Percentiles rank a stretch among this genome's conserved stretches.
These are phyloP conservation scores for Fusarium sp. DNA, from an alignment of 2,329 filamentous ascomycete species.

Conservation along the genomic window DNA sequence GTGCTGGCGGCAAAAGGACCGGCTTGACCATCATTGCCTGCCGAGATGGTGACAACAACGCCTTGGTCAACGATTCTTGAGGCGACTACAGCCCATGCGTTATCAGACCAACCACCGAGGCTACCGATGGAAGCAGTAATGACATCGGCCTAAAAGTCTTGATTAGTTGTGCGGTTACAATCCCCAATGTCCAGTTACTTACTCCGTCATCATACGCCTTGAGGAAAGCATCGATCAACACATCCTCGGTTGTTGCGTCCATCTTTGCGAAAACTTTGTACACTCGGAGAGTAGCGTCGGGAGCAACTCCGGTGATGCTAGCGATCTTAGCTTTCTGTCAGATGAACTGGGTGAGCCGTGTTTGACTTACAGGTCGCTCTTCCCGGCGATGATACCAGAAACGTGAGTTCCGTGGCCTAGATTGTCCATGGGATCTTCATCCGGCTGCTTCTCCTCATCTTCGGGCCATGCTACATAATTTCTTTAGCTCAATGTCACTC, in stretches of 20 bases:
- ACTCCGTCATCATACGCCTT: conserved; percentile 51
- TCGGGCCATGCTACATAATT: conserved; percentile 8
- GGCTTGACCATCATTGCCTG: conserved; percentile 57
- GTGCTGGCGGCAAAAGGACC: conserved; percentile 57
- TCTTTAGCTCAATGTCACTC: not conserved
- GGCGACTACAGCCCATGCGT: conserved; percentile 50
- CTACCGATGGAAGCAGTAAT: conserved; percentile 50
- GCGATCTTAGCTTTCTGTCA: not conserved
- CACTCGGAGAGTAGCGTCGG: conserved; percentile 42
- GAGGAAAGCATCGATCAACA: conserved; percentile 51
- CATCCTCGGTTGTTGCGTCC: not conserved
- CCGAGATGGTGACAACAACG: conserved; percentile 57
- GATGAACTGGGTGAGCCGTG: accelerated
- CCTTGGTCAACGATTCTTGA: conserved; percentile 55
- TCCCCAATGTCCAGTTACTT: not conserved
- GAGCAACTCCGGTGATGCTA: conserved; percentile 43
- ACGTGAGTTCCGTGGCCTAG: conserved; percentile 37
- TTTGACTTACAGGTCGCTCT: conserved; percentile 13
- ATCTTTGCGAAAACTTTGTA: conserved; percentile 45
- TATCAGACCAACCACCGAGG: conserved; percentile 43
- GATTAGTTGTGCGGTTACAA: not conserved
- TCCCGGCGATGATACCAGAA: conserved; percentile 48
- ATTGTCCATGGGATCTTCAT: conserved; percentile 48
- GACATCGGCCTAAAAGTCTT: conserved; percentile 41
- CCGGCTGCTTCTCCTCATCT: conserved; percentile 23